These are phyloP conservation scores for Penicillium turbatum DNA, from an alignment of 495 filamentous ascomycete species.

Conservation along the genomic window DNA sequence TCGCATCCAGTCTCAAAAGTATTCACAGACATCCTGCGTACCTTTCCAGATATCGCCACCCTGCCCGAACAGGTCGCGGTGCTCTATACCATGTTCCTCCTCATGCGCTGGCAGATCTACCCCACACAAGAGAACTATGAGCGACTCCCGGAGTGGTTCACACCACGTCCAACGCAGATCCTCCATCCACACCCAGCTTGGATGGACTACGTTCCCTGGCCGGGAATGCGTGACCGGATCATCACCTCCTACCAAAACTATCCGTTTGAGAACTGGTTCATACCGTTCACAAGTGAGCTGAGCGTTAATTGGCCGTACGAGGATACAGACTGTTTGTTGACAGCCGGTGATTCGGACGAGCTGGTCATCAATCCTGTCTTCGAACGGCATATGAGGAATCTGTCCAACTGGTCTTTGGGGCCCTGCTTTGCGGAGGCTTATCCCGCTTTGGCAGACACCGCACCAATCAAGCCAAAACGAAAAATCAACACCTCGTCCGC, in stretches of 20 bases:
- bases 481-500: not conserved
- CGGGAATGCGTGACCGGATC: constrained; percentile 63
- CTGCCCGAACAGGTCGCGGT: constrained; percentile 75
- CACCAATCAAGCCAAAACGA: constrained; percentile 33
- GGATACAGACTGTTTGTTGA: constrained; percentile 54
- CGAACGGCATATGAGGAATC: constrained; percentile 62
- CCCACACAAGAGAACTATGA: constrained; percentile 72
- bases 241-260: constrained; percentile 46
- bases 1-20: constrained; percentile 76
- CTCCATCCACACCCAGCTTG: constrained; percentile 64
- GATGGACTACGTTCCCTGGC: constrained; percentile 76
- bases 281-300: constrained; percentile 70
- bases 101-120: constrained; percentile 77
- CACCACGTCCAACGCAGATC: constrained; percentile 58
- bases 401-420: constrained; percentile 77
- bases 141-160: constrained; percentile 63
- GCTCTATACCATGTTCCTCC: constrained; percentile 75
- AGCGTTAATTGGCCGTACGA: constrained; percentile 77
- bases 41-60: constrained; percentile 63
- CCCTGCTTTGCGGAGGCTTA: constrained; percentile 59
- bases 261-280: constrained; percentile 73
- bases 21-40: constrained; percentile 73
- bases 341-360: constrained; percentile 52
- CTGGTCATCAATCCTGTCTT: constrained; percentile 75
- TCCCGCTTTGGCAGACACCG: constrained; percentile 55